Base-by-base conservation (phyloP, 441 rosid species). In the Pelargonium cotyledonis region DNA sequence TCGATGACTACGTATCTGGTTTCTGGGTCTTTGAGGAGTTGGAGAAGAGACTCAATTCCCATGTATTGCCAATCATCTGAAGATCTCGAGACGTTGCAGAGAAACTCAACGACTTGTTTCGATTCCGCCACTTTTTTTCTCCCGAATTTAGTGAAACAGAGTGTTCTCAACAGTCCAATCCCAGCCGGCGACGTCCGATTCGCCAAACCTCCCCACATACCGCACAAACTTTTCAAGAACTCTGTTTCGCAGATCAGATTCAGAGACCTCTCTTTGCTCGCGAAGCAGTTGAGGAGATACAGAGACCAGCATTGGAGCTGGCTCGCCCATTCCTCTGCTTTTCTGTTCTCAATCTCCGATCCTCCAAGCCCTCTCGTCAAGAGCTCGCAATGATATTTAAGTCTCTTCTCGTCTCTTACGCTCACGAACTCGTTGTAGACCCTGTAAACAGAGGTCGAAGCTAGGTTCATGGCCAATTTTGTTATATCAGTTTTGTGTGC, bases 281-380 rank as follows among this genome's bases (percentile, higher is more conserved):
- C 96, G 76, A 92, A 92, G 75, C 86, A 84, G 69, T 83, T 87
- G 70, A 92, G 79, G 61, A 92, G 78, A 76, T 80, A 74, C n/a
- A 90, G 82, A 47, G 90, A 90, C 95, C 96, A 92, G 40, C 81
- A 84, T 40, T 88, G 96, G 15, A 92, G 79, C 69, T 90, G 96
- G 69, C 82, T 73, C 11, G 85, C 85, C 97, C 96, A 90, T 80
- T 92, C 91, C 78, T 92, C 96, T 4, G 93, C 96, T 72, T 83
- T 90, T 63, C 72, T 73, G 65, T 78, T 75, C 77, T 85, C 92
- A 66, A 75, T 72, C 66, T 85, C 88, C 46, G 55, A 44, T 63
- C 88, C 93, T 74, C 89, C 93, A 35, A 73, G 72, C 46, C 96
- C 95, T 80, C 88, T 83, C 21, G 96, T 88, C 29, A 88, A 83